Percentiles rank a stretch among this genome's conserved stretches.
phyloP scores from a whole-genome alignment of 768 basidiomycete species.

The Boletus huronensis region DNA sequence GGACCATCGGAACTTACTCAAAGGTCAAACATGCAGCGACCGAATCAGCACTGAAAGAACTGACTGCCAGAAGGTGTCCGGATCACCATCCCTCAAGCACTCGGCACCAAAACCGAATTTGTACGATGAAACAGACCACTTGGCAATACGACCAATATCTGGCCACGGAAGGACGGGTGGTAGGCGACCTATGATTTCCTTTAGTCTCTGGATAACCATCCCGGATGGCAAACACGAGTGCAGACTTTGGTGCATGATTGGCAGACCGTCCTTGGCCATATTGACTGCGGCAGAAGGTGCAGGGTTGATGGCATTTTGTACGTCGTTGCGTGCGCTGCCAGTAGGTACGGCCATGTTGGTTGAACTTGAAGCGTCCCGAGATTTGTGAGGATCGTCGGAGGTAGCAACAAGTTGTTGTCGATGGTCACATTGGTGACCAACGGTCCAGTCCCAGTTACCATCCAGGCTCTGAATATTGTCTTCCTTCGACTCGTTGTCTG shows the following conservation, averaged over 20 bases:
- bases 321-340: slow-evolving; percentile 10
- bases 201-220: neutral
- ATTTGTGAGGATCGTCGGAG: neutral
- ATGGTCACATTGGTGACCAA: neutral
- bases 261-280: slow-evolving; percentile 34
- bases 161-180: slow-evolving; percentile 65
- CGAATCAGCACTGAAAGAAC: slow-evolving; percentile 29
- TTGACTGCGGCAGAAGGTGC: slow-evolving; percentile 10
- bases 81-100: slow-evolving; percentile 82
- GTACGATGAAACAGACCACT: slow-evolving; percentile 94
- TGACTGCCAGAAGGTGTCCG: slow-evolving; percentile 98
- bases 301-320: slow-evolving; percentile 11
- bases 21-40: neutral
- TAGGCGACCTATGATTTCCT: slow-evolving; percentile 28
- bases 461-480: neutral
- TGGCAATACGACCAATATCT: slow-evolving; percentile 83
- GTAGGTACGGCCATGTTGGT: slow-evolving; percentile 16
- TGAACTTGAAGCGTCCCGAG: neutral
- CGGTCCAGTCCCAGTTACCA: neutral
- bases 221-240: neutral
- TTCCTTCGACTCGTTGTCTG: neutral
- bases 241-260: slow-evolving; percentile 39
- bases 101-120: slow-evolving; percentile 97
- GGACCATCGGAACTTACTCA: slow-evolving; percentile 80
- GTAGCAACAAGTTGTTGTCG: neutral